Evolutionary conservation across 2,329 filamentous ascomycete species (phyloP), one percentile per base, ranked within the genome.

Genomic region (Penicillium frequentans): DNA sequence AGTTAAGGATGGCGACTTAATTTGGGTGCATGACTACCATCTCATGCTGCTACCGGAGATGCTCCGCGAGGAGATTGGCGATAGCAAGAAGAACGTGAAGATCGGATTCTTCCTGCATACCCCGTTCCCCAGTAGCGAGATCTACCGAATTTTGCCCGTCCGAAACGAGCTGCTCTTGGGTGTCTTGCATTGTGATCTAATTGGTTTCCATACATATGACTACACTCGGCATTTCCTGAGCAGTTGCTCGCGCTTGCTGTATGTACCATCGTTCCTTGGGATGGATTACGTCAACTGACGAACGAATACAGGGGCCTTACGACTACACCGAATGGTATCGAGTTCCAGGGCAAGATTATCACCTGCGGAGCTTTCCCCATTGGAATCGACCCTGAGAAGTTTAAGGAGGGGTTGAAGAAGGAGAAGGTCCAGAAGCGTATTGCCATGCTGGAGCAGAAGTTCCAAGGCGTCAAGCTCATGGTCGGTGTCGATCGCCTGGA

Each of bases 1-100:
- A 68, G 90, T 97, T 11, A 85, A 93, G 73, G 93, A 98, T 73
- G 93, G 92, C 55, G 95, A 99, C 75, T 79, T 97, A 68, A 89
- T 99, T 68, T 99, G 95, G 95, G 91, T 99, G 6, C 95, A 99
- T 75, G 95, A 99, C 76, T 99, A 98, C 78, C 95, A 99, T 76
- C 82, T 98, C 60, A 98, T 98, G 93, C 87, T 99, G 21, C 84
- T 99, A 33, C 95, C 95, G 31, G 87, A 93, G 70, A 96, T 98
- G 92, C 84, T 99, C 57, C 90, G 95, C 60, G 90, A 96, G 69
- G 91, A 96, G 75, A 88, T 97, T 57, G 90, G 89, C 56, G 76
- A 86, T 61, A 84, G 82, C 59, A 91, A 89, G 79, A 91, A 93
- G 79, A 96, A 97, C 65, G 87, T 98, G 77, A 96, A 96, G 81